Evolutionary conservation across 2,329 filamentous ascomycete species (phyloP).

Genomic region (Plectosphaerella cucumerina): DNA sequence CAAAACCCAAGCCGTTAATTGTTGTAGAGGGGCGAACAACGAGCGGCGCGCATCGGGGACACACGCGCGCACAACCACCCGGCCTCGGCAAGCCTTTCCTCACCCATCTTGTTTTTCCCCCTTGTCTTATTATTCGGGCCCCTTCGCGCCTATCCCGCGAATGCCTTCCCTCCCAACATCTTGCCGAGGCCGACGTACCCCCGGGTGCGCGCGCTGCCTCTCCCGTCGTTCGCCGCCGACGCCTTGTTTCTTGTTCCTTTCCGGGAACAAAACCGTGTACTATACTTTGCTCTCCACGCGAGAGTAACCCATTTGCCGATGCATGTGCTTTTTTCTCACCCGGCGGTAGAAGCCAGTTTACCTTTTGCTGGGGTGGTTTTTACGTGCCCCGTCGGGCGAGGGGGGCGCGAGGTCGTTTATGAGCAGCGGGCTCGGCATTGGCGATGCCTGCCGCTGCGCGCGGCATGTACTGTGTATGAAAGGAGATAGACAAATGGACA

Average conservation of each 20-base stretch:
- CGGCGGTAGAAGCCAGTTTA: too few relatives aligned
- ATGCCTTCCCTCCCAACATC: background rate
- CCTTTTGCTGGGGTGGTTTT: conserved; percentile 7
- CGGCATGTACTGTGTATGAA: conserved; percentile 14
- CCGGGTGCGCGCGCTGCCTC: conserved; percentile 5
- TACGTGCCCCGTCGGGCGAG: conserved; percentile 9
- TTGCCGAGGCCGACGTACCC: background rate
- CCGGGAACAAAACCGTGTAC: conserved; percentile 10
- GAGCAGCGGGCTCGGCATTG: background rate
- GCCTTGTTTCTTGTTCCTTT: conserved; percentile 6
- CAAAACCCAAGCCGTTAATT: conserved; percentile 13
- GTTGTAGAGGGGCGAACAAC: conserved; percentile 8
- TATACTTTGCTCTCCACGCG: conserved; percentile 10
- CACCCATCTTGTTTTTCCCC: conserved; percentile 8
- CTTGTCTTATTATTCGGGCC: conserved; percentile 11
- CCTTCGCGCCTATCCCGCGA: too few relatives aligned
- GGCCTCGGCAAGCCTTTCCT: conserved; percentile 7
- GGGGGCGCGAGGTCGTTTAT: conserved; percentile 5
- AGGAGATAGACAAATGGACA: conserved; percentile 9
- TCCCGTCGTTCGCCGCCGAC: conserved; percentile 3
- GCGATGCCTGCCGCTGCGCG: conserved; percentile 5
- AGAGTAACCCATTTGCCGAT: conserved; percentile 6
- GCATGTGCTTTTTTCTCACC: conserved; percentile 6
- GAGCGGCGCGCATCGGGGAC: conserved; percentile 8
- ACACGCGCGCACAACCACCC: background rate